Evolutionary conservation across 768 basidiomycete genomes (phyloP).

Genomic region (Leccinum arenicola): DNA sequence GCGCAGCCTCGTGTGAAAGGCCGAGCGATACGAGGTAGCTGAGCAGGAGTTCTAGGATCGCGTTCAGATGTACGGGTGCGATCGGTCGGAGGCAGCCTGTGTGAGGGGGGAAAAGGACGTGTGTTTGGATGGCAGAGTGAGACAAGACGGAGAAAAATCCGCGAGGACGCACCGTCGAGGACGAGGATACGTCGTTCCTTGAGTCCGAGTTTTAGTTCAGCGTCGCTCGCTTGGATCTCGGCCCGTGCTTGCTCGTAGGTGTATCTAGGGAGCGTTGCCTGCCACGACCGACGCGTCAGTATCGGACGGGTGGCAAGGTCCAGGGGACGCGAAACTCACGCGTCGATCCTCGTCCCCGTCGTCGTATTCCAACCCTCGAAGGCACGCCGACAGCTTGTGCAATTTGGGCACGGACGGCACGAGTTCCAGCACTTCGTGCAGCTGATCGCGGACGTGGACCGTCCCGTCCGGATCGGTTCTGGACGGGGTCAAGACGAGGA

Average conservation of each 20-base stretch:
- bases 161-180: slow-evolving; percentile 51
- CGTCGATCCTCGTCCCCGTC: slow-evolving; percentile 51
- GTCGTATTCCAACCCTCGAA: slow-evolving; percentile 69
- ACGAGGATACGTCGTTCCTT: slow-evolving; percentile 68
- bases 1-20: slow-evolving; percentile 48
- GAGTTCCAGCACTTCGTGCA: slow-evolving; percentile 84
- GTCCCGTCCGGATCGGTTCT: slow-evolving; percentile 35
- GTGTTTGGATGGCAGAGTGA: too few relatives aligned
- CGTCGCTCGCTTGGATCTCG: slow-evolving; percentile 80
- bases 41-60: slow-evolving; percentile 73
- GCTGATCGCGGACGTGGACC: slow-evolving; percentile 73
- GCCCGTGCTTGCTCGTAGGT: slow-evolving; percentile 56
- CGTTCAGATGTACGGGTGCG: slow-evolving; percentile 58
- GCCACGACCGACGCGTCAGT: neutral
- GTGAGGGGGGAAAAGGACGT: too few relatives aligned
- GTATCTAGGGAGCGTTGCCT: slow-evolving; percentile 42
- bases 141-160: neutral
- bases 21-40: slow-evolving; percentile 67
- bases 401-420: slow-evolving; percentile 74
- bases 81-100: slow-evolving; percentile 74
- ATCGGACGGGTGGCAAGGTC: too few relatives aligned
- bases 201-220: slow-evolving; percentile 64
- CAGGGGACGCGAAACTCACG: slow-evolving; percentile 15
- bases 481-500: slow-evolving; percentile 66
- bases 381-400: slow-evolving; percentile 56